phyloP scores from a whole-genome alignment of 805 yeast genomes.

The Saccharomycopsis synnaedendra region DNA sequence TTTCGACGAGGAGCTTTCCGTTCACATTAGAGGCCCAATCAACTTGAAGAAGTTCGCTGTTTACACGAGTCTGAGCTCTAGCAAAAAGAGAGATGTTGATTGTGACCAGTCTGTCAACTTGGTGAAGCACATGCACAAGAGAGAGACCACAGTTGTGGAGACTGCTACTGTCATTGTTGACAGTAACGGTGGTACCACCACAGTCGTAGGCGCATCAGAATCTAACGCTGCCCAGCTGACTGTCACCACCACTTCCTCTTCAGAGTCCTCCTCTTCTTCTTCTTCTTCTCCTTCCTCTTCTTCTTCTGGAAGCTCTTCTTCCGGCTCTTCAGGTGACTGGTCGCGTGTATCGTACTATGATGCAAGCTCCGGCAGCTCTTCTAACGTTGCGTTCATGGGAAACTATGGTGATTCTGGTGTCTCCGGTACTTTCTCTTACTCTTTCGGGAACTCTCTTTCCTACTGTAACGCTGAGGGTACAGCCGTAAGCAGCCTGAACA shows the following conservation, averaged over 20 bases:
- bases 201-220: not conserved
- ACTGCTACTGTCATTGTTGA: slow-evolving; percentile 72
- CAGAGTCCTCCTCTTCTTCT: slow-evolving; percentile 21
- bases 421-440: slow-evolving; percentile 78
- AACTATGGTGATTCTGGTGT: slow-evolving; percentile 73
- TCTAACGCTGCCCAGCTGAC: not conserved
- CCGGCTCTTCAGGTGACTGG: slow-evolving; percentile 45
- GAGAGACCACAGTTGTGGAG: slow-evolving; percentile 54
- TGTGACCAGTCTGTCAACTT: slow-evolving; percentile 19
- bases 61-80: slow-evolving; percentile 32
- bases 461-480: slow-evolving; percentile 71
- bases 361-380: slow-evolving; percentile 45
- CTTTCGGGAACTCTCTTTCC: slow-evolving; percentile 89
- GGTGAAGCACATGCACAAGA: slow-evolving; percentile 28
- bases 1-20: slow-evolving; percentile 74
- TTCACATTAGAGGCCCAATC: slow-evolving; percentile 87
- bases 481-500: slow-evolving; percentile 58
- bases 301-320: slow-evolving; percentile 25
- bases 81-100: slow-evolving; percentile 26
- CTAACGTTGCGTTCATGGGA: slow-evolving; percentile 70
- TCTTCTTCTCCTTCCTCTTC: slow-evolving; percentile 18
- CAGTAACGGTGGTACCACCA: slow-evolving; percentile 31
- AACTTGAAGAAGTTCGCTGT: slow-evolving; percentile 78
- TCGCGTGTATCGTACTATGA: slow-evolving; percentile 62
- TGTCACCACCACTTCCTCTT: slow-evolving; percentile 21